Percentiles rank a stretch among this genome's conserved stretches.
Conservation (phyloP, 2,329 filamentous ascomycete genomes). For the Paraphoma sp. region DNA sequence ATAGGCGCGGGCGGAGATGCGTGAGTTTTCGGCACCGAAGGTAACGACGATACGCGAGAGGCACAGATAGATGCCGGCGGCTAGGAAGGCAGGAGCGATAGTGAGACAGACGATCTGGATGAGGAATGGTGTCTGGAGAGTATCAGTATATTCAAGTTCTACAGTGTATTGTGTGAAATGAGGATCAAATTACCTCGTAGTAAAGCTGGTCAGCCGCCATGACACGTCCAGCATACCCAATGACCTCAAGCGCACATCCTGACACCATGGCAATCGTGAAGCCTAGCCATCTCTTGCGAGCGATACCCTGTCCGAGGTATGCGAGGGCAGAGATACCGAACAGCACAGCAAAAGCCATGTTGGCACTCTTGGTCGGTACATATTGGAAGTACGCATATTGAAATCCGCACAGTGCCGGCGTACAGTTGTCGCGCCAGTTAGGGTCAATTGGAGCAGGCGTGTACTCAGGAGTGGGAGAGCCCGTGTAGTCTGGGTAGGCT, state of each 20-base stretch:
- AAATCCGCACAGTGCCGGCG: conserved; percentile 49
- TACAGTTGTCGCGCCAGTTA: conserved; percentile 28
- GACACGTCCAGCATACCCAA: conserved; percentile 69
- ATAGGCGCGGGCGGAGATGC: conserved; percentile 54
- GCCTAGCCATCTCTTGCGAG: conserved; percentile 48
- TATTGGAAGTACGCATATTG: conserved; percentile 53
- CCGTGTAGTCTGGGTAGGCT: background rate
- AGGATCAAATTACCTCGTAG: conserved; percentile 35
- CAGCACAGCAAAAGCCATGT: conserved; percentile 51
- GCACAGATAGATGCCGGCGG: conserved; percentile 72
- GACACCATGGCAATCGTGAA: conserved; percentile 60
- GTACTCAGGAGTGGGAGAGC: background rate
- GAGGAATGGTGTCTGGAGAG: conserved; percentile 61
- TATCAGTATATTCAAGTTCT: conserved; percentile 5
- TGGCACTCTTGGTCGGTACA: conserved; percentile 51
- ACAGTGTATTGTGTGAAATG: too few species aligned
- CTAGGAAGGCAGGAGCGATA: conserved; percentile 61
- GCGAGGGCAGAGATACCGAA: conserved; percentile 51
- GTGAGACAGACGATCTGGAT: conserved; percentile 71
- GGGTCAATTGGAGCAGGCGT: too few species aligned
- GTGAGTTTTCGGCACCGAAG: conserved; percentile 50
- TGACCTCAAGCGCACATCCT: conserved; percentile 64
- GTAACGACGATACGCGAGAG: conserved; percentile 54
- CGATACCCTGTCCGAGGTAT: conserved; percentile 47
- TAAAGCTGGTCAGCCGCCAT: conserved; percentile 66